Conservation (phyloP, 495 filamentous ascomycete species). For the Neurospora sp. region DNA sequence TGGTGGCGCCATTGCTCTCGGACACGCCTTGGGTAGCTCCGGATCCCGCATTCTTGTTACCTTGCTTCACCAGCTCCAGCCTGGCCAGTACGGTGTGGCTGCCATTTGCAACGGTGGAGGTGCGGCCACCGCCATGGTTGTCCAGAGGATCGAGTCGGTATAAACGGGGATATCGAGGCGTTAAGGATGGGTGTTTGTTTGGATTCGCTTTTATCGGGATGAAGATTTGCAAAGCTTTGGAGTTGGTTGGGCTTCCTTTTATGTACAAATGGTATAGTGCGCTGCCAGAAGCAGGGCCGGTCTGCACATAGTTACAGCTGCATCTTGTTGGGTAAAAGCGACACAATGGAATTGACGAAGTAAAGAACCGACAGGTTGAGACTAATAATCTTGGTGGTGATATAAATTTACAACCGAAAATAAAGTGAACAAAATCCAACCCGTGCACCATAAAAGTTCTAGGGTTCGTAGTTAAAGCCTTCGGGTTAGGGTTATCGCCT, state of each 20-base stretch:
- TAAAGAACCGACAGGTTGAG: background rate
- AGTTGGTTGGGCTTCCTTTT: background rate
- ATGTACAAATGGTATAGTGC: background rate
- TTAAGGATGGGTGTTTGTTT: background rate
- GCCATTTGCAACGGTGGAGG: slow-evolving; percentile 97
- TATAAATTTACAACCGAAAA: background rate
- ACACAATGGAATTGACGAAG: background rate
- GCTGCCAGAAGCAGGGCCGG: background rate
- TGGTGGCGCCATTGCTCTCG: slow-evolving; percentile 88
- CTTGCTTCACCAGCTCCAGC: slow-evolving; percentile 78
- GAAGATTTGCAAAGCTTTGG: background rate
- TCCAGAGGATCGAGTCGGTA: slow-evolving; percentile 72
- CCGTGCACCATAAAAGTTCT: background rate
- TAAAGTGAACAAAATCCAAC: background rate
- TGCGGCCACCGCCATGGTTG: slow-evolving; percentile 82
- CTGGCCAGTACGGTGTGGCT: slow-evolving; percentile 86
- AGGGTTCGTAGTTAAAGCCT: background rate
- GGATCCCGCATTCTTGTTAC: slow-evolving; percentile 88
- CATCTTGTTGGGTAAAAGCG: background rate
- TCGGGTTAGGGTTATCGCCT: background rate
- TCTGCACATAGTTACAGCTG: background rate
- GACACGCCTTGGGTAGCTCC: slow-evolving; percentile 88
- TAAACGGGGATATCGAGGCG: slow-evolving; percentile 14
- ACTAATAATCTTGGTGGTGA: background rate
- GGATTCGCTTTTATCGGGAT: background rate